Base-by-base conservation (phyloP, 2,329 filamentous ascomycete genomes). In the Lachnellula subtilissima region DNA sequence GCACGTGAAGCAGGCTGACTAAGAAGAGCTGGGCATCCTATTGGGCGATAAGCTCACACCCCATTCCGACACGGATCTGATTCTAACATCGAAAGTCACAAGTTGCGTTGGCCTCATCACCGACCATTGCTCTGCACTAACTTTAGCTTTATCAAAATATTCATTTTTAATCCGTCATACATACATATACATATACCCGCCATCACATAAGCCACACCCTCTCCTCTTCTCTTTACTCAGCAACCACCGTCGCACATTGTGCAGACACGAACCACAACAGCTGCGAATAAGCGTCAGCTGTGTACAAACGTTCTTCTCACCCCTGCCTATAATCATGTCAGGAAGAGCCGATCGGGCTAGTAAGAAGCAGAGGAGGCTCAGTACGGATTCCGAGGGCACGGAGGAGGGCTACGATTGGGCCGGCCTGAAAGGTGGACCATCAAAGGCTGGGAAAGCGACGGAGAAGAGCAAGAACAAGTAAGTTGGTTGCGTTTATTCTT, bases 361-460 rank as follows among this genome's bases (percentile, higher is more conserved):
- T 60, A 67, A 67, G 57, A 64, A 61, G 43, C 19, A 58, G 25
- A 53, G 65, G 45, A 63, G 58, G 48, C 58, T 69, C 46, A 69
- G 66, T 60, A 68, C 66, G 28, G 66, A 68, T 53, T 67, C 65
- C 11, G 66, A 68, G 54, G 65, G 66, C 12, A 57, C 54, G 7
- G 61, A 61, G 25, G 63, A 66, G n/a, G 59, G 53, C 15, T 57
- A 58, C 37, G 64, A 66, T 53, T 67, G 62, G 63, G 48, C 48
- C 35, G 62, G 54, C 32, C 51, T 50, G 42, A 55, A 53, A 52
- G 56, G 40, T 35, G 12, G 17, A 39, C 22, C 35, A 36, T 17
- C 49, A n/a, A 56, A 57, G 55, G 14, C 39, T 15, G 54, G 50
- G 53, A 57, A 56, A 53, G 57, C 47, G 23, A 15, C 17, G 9